A percentile compares a stretch with the other conserved stretches of the same genome.
These are phyloP conservation scores for Exophiala sp. DNA, from an alignment of 2,329 filamentous ascomycete genomes.

Conservation along the genomic window DNA sequence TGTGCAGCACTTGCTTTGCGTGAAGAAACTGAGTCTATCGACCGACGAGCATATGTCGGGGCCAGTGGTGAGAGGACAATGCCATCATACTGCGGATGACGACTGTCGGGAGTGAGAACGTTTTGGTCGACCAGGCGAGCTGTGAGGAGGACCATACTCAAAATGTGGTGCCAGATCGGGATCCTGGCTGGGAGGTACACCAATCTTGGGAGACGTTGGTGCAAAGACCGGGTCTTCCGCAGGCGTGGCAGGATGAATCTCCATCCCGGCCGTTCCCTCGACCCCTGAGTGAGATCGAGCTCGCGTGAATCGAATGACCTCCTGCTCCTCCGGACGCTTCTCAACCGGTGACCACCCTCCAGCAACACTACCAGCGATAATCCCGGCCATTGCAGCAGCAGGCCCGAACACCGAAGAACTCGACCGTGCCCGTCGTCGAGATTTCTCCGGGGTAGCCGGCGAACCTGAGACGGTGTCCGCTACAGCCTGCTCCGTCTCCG, in stretches of 20 bases:
- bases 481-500: slow-evolving; percentile 35
- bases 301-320: slow-evolving; percentile 37
- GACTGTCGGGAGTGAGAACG: slow-evolving; percentile 21
- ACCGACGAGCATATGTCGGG: no score
- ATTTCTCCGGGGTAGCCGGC: slow-evolving; percentile 51
- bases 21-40: not conserved
- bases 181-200: slow-evolving; percentile 44
- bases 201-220: slow-evolving; percentile 33
- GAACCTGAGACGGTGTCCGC: slow-evolving; percentile 36
- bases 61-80: not conserved
- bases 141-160: slow-evolving; percentile 36
- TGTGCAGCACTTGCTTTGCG: not conserved
- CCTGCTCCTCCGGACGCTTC: slow-evolving; percentile 32
- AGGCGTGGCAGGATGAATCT: slow-evolving; percentile 44
- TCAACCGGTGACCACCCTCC: slow-evolving; percentile 58
- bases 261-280: slow-evolving; percentile 40
- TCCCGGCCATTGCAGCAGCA: slow-evolving; percentile 59
- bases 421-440: slow-evolving; percentile 47
- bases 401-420: slow-evolving; percentile 54
- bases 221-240: slow-evolving; percentile 42
- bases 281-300: slow-evolving; percentile 37
- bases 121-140: slow-evolving; percentile 16
- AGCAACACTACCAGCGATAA: slow-evolving; percentile 59
- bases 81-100: slow-evolving; percentile 14
- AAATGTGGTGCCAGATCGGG: slow-evolving; percentile 42